These are phyloP conservation scores for Boeremia exigua DNA, from an alignment of 2,329 filamentous ascomycete genomes.

Conservation along the genomic window DNA sequence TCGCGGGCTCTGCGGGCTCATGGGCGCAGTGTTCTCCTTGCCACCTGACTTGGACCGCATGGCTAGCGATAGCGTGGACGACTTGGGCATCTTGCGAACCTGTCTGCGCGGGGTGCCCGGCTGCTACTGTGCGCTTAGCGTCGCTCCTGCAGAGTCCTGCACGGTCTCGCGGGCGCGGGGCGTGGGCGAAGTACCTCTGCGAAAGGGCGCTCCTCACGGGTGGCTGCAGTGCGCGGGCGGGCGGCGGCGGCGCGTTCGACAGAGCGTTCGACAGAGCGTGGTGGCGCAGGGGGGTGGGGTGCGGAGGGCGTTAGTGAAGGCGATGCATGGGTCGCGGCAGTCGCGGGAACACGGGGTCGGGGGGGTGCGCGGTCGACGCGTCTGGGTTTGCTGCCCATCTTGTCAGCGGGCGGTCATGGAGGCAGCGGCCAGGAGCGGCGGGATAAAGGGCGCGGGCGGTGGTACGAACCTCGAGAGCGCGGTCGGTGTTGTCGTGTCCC, in stretches of 20 bases:
- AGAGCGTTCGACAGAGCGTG: constrained; percentile 21
- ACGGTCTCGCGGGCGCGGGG: constrained; percentile 1
- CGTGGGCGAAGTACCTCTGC: constrained; percentile 36
- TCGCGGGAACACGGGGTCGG: constrained; percentile 16
- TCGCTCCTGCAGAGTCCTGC: constrained; percentile 5
- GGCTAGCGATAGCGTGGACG: constrained; percentile 45
- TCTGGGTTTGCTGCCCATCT: constrained; percentile 39
- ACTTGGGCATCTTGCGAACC: constrained; percentile 49
- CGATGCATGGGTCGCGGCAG: constrained; percentile 37
- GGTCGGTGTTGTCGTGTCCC: constrained; percentile 32
- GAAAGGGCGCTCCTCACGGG: constrained; percentile 20
- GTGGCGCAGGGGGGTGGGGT: constrained; percentile 24
- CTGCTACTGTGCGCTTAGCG: constrained; percentile 36
- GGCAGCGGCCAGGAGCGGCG: constrained; percentile 18
- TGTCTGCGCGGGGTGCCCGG: constrained; percentile 34
- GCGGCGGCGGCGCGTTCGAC: constrained; percentile 9
- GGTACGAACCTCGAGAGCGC: constrained; percentile 43
- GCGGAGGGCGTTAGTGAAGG: constrained; percentile 26
- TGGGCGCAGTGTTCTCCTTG: constrained; percentile 38
- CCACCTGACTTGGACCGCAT: constrained; percentile 39
- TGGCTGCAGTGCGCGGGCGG: constrained; percentile 19
- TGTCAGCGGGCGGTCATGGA: constrained; percentile 35
- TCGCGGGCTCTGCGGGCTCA: constrained; percentile 44
- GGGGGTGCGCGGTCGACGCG: constrained; percentile 24
- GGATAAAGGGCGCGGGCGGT: constrained; percentile 36